A percentile compares a stretch with the other conserved stretches of the same genome.
Conservation (phyloP, 805 yeast species). For the Saccharomycopsis malanga region DNA sequence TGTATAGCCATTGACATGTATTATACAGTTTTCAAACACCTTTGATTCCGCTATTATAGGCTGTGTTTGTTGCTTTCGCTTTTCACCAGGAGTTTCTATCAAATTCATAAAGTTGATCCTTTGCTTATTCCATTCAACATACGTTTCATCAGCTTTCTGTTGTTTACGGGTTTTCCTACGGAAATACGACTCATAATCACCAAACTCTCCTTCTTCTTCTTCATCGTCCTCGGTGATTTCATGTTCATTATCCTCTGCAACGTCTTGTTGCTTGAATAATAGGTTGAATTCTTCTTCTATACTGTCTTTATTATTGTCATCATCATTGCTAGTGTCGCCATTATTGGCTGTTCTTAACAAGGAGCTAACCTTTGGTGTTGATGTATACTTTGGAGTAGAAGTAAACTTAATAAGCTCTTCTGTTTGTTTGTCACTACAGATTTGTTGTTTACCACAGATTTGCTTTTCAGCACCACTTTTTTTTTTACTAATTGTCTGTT, state of each 20-base stretch:
- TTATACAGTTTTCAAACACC: slow-evolving; percentile 55
- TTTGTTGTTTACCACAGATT: too few species aligned
- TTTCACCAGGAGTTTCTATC: neutral
- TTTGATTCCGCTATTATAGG: slow-evolving; percentile 3
- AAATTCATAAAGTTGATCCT: slow-evolving; percentile 26
- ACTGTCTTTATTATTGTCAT: neutral
- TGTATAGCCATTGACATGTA: slow-evolving; percentile 88
- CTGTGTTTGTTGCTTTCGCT: neutral
- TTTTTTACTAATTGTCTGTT: too few species aligned
- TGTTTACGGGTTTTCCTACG: slow-evolving; percentile 55
- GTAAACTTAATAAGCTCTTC: neutral
- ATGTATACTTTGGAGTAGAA: neutral
- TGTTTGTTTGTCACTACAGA: neutral
- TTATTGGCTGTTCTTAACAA: neutral
- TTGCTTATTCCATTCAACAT: slow-evolving; percentile 40
- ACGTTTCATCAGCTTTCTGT: slow-evolving; percentile 47
- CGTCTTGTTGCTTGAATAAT: neutral
- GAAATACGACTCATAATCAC: slow-evolving; percentile 63
- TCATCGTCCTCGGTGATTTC: slow-evolving; percentile 3
- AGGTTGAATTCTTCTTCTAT: slow-evolving; percentile 4
- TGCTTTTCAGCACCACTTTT: neutral
- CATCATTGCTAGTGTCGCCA: neutral
- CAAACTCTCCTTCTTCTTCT: slow-evolving; percentile 37
- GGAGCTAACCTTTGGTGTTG: neutral
- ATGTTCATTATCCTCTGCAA: too few species aligned